Base-by-base conservation (phyloP, 2,329 filamentous ascomycete genomes). In the Dothistroma septosporum region DNA sequence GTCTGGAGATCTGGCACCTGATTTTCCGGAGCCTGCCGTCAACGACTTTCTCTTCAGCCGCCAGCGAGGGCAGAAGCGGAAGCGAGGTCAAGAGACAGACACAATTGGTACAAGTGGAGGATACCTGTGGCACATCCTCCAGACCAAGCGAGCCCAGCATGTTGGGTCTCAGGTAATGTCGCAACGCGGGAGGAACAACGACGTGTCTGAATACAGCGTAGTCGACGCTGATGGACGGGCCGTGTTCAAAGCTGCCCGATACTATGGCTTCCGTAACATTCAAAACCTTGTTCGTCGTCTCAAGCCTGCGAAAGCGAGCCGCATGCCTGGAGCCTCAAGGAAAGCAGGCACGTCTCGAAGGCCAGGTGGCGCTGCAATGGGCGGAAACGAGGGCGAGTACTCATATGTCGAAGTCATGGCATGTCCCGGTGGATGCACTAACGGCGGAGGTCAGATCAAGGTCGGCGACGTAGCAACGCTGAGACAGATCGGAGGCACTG, bases 371-470 rank as follows among this genome's bases (percentile, higher is more conserved):
- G 68, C 66, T 37, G 72, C 66, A 14, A 66, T 70, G 28, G 70
- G 75, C 8, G 74, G 71, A 48, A 74, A 70, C 4, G 72, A 70
- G 44, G 69, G 62, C 64, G 91, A 96, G 37, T 92, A 92, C 74
- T 84, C 89, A n/a, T 97, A 96, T 76, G 90, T 97, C 31, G 94
- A 99, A 77, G 94, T 99, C 61, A 99, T 99, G 94, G 94, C 94
- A 14, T 99, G 94, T 75, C 94, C 94, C 0, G 94, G 94, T n/a
- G 94, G 94, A 2, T 99, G 94, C 78, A 99, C 94, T 58, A 99
- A 99, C 70, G 94, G 94, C 1, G 94, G 94, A 41, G 94, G 94
- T 0, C 94, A 99, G 78, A 87, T 99, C 73, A 96, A 96, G 72
- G 85, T 91, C 28, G 90, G 91, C 57, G 94, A 97, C 73, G 85